phyloP scores from a whole-genome alignment of 306 rosid species.

The Crataegus laevigata region DNA sequence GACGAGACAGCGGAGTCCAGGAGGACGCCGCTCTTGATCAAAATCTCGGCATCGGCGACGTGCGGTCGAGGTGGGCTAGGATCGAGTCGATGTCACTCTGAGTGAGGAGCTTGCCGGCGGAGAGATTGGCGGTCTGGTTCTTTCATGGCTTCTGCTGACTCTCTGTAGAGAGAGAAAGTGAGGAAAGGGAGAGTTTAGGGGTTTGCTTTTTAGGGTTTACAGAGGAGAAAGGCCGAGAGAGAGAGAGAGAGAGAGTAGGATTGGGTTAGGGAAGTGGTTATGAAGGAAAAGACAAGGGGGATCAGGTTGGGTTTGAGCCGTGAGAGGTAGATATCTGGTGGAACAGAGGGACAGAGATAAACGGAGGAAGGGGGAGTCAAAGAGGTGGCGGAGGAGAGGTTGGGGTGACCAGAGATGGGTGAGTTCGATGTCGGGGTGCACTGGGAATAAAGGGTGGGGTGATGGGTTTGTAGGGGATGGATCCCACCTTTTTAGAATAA shows the following conservation, averaged over 20 bases:
- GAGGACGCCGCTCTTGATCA: slow-evolving; percentile 69
- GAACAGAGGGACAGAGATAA: too few species aligned
- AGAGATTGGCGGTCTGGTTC: slow-evolving; percentile 19
- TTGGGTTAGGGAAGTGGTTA: background rate
- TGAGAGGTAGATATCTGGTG: too few species aligned
- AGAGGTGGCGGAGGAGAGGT: too few species aligned
- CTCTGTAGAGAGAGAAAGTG: background rate
- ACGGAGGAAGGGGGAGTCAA: too few species aligned
- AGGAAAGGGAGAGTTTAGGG: background rate
- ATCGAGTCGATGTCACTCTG: slow-evolving; percentile 75
- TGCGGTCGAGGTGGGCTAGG: slow-evolving; percentile 53
- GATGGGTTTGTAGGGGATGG: too few species aligned
- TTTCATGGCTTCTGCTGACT: slow-evolving; percentile 37
- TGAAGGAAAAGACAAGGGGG: background rate
- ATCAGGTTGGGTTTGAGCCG: too few species aligned
- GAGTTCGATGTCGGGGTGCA: too few species aligned
- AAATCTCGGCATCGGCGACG: slow-evolving; percentile 60
- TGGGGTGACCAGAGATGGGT: too few species aligned
- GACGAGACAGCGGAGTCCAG: slow-evolving; percentile 21
- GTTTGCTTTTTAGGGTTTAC: slow-evolving; percentile 3
- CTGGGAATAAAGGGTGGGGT: too few species aligned
- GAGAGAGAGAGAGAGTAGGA: background rate
- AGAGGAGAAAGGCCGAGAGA: background rate
- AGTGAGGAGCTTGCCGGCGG: slow-evolving; percentile 72
- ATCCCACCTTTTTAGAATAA: too few species aligned